These are phyloP conservation scores for Epichloe baconii DNA, from an alignment of 2,329 filamentous ascomycete genomes.

Conservation along the genomic window DNA sequence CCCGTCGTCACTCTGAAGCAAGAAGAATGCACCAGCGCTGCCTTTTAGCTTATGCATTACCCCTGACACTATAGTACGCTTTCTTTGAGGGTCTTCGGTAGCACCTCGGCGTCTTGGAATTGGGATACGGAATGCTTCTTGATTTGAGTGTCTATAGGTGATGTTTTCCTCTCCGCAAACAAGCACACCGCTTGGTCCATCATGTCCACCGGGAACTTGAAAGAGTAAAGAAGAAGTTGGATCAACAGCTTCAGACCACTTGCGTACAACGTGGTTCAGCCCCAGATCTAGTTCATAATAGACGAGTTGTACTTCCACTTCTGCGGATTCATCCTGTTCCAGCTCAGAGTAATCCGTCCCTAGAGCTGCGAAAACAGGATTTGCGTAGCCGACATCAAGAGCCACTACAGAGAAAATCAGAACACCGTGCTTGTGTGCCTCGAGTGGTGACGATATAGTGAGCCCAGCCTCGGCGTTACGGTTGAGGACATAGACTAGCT, in stretches of 20 bases:
- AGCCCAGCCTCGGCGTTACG: slow-evolving; percentile 88
- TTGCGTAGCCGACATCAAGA: slow-evolving; percentile 90
- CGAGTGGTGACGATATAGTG: slow-evolving; percentile 90
- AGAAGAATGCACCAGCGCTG: slow-evolving; percentile 74
- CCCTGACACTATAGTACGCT: slow-evolving; percentile 73
- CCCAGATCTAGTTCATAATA: slow-evolving; percentile 97
- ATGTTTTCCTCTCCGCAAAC: slow-evolving; percentile 91
- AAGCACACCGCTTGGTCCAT: slow-evolving; percentile 87
- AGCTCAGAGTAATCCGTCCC: slow-evolving; percentile 87
- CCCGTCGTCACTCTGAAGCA: slow-evolving; percentile 92
- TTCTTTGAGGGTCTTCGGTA: slow-evolving; percentile 83
- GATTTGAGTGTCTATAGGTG: slow-evolving; percentile 93
- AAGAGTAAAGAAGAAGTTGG: slow-evolving; percentile 80
- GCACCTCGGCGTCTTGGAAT: slow-evolving; percentile 78
- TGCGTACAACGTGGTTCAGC: slow-evolving; percentile 90
- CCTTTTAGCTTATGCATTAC: slow-evolving; percentile 95
- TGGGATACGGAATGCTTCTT: slow-evolving; percentile 75
- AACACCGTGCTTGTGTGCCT: slow-evolving; percentile 86
- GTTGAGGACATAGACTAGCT: slow-evolving; percentile 96
- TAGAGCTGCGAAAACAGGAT: slow-evolving; percentile 87
- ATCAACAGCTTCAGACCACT: slow-evolving; percentile 91
- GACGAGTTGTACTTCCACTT: slow-evolving; percentile 79
- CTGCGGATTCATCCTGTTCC: slow-evolving; percentile 80
- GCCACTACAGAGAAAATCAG: slow-evolving; percentile 79
- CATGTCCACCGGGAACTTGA: slow-evolving; percentile 85